phyloP scores from a whole-genome alignment of 768 basidiomycete species.

The Melanogaster broomeanus region DNA sequence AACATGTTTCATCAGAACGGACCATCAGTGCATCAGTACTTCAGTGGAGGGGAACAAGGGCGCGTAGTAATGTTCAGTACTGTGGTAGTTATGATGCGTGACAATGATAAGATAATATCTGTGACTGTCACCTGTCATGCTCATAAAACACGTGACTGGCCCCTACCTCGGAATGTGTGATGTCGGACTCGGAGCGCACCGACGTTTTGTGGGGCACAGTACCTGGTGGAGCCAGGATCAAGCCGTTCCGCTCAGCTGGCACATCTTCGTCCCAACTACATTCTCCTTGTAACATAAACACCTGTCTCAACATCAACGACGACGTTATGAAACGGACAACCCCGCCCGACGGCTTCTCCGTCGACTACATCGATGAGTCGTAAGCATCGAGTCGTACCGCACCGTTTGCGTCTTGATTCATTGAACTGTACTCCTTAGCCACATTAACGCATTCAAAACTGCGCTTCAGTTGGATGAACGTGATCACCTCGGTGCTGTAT shows the following conservation, averaged over 20 bases:
- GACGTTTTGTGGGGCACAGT: not conserved
- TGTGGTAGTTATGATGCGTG: no score
- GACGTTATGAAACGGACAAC: constrained; percentile 12
- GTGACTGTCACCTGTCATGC: no score
- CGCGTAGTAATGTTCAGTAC: no score
- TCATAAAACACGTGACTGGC: no score
- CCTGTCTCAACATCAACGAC: not conserved
- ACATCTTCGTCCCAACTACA: not conserved
- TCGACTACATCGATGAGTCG: constrained; percentile 73
- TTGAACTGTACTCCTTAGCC: constrained; percentile 36
- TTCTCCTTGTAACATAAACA: not conserved
- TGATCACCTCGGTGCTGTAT: constrained; percentile 20
- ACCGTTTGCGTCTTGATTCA: not conserved
- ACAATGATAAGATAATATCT: no score
- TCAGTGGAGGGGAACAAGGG: no score
- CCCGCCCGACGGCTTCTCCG: constrained; percentile 36
- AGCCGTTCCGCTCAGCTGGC: not conserved
- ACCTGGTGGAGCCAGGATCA: not conserved
- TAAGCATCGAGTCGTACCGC: constrained; percentile 35
- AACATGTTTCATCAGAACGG: no score
- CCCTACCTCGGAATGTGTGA: no score
- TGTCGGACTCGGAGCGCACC: no score
- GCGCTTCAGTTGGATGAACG: constrained; percentile 67
- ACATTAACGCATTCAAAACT: constrained; percentile 76
- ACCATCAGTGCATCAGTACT: no score